Conservation (phyloP, 2,329 filamentous ascomycete genomes). For the Cercospora brassicicola region DNA sequence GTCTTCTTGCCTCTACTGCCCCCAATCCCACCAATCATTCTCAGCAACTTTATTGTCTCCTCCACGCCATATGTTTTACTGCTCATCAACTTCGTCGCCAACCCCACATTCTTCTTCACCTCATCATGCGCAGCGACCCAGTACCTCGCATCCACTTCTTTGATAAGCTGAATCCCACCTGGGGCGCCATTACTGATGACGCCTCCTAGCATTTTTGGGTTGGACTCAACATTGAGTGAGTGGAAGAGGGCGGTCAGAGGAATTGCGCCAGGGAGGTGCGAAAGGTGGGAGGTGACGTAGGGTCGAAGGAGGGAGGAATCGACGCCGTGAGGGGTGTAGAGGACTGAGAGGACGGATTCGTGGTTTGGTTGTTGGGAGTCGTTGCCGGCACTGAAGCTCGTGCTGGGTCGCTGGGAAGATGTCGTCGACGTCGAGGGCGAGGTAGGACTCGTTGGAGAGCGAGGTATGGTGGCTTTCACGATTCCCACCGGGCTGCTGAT, state of each 20-base stretch:
- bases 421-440: background rate
- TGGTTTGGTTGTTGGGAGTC: slow-evolving; percentile 17
- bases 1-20: slow-evolving; percentile 18
- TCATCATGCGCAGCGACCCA: slow-evolving; percentile 66
- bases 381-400: slow-evolving; percentile 8
- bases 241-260: slow-evolving; percentile 66
- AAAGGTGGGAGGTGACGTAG: slow-evolving; percentile 60
- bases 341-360: slow-evolving; percentile 55
- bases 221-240: slow-evolving; percentile 60
- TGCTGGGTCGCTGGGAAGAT: slow-evolving; percentile 7
- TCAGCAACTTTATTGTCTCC: slow-evolving; percentile 48
- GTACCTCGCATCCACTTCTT: slow-evolving; percentile 53
- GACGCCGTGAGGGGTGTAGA: slow-evolving; percentile 67
- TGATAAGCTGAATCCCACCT: slow-evolving; percentile 58
- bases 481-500: slow-evolving; percentile 14
- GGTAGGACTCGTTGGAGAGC: background rate
- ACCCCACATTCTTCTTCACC: slow-evolving; percentile 57
- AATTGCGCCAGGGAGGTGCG: slow-evolving; percentile 54
- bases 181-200: slow-evolving; percentile 59
- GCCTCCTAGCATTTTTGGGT: slow-evolving; percentile 63
- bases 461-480: slow-evolving; percentile 8
- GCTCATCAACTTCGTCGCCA: slow-evolving; percentile 54
- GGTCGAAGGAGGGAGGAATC: slow-evolving; percentile 54
- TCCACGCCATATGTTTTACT: slow-evolving; percentile 49
- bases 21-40: slow-evolving; percentile 23